Evolutionary conservation across 2,329 filamentous ascomycete species (phyloP).

Genomic region (Beauveria brongniartii): DNA sequence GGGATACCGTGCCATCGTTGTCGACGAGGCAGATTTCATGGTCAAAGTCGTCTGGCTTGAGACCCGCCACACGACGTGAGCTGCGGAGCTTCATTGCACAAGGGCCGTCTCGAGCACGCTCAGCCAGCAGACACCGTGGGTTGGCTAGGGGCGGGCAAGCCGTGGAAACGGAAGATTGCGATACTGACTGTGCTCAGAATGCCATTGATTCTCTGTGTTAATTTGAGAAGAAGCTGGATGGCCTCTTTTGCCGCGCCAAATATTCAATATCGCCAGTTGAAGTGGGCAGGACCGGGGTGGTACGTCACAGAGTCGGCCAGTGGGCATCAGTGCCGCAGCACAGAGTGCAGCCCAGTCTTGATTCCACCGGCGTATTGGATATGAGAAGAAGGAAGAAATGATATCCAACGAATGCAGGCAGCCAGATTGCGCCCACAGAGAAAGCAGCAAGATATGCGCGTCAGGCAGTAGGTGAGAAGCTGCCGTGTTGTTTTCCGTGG

Average conservation of each 20-base stretch:
- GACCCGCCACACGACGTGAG: slow-evolving; percentile 46
- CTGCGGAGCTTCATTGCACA: slow-evolving; percentile 29
- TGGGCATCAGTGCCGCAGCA: background rate
- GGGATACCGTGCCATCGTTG: slow-evolving; percentile 26
- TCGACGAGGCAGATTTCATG: slow-evolving; percentile 66
- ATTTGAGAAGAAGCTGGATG: background rate
- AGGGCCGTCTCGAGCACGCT: background rate
- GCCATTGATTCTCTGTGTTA: background rate
- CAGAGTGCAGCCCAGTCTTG: background rate
- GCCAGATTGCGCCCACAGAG: background rate
- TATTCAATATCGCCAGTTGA: background rate
- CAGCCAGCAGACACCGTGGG: background rate
- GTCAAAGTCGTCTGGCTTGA: slow-evolving; percentile 56
- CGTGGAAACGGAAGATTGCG: background rate
- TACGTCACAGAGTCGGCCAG: background rate
- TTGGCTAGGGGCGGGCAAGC: background rate
- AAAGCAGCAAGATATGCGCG: background rate
- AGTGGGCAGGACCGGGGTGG: background rate
- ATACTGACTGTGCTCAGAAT: background rate
- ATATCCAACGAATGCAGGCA: background rate
- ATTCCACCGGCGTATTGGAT: background rate
- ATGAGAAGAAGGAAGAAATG: background rate
- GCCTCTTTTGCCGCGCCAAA: background rate
- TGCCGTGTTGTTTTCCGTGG: background rate
- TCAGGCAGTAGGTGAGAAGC: background rate